Evolutionary conservation across 192 early-diverging fungal species (phyloP), one percentile per base, ranked within the genome.

Genomic region (Dispira parvispora): DNA sequence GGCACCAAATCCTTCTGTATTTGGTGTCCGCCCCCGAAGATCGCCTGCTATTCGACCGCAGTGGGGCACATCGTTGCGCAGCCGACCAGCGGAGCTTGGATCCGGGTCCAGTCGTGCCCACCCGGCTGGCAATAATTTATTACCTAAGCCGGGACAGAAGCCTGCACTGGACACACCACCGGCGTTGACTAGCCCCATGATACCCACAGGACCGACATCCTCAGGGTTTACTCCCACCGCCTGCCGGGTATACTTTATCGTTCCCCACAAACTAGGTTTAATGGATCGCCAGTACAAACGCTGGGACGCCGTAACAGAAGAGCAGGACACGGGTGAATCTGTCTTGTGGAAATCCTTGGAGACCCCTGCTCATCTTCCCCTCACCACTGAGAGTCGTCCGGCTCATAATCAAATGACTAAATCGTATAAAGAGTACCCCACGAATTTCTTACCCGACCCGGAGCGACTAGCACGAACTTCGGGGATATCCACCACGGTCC

Each of bases 341-440:
- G 53, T 55, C 25, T 21, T 93, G 49, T 98, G 96, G 96, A 83
- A 82, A 54, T 92, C 93, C 5, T 64, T 98, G 21, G 87, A 82
- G 62, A 92, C 90, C 12, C 96, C 96, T 0, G 96, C 94, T 13
- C 92, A 88, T 66, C 70, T 99, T 45, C 96, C 96, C 11, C 69
- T 99, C 46, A 94, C 91, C 0, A 94, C 89, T 0, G 89, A 95
- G 64, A 92, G 80, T 58, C 87, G 84, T 13, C 75, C 88, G 3
- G 64, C 62, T 8, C 81, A 88, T 56, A 85, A 14, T 43, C 57
- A 93, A 60, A 70, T 94, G 0, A 63, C 66, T 43, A 68, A 73
- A 9, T 69, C 76, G 12, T 98, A 92, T 71, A 67, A 75, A n/a
- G 80, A 89, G 64, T 88, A 88, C 67, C 83, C 25, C 38, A 42